phyloP scores from a whole-genome alignment of 805 yeast genomes.

The Kodamaea restingae region DNA sequence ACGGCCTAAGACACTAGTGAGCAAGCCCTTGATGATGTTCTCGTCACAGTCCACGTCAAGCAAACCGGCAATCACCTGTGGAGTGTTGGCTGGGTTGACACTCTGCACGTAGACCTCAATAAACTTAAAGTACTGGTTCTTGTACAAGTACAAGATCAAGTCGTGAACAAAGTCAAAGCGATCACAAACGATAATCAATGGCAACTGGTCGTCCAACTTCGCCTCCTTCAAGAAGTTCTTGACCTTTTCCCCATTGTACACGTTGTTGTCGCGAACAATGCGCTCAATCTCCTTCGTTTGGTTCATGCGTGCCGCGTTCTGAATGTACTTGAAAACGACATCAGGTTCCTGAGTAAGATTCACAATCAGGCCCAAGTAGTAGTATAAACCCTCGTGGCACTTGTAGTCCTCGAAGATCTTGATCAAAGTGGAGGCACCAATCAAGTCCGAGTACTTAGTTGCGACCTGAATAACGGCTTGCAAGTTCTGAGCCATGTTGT shows the following conservation, averaged over 20 bases:
- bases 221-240: constrained; percentile 96
- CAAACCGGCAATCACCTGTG: constrained; percentile 94
- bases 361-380: constrained; percentile 88
- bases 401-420: constrained; percentile 91
- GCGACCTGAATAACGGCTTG: constrained; percentile 96
- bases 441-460: constrained; percentile 89
- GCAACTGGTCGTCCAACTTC: constrained; percentile 89
- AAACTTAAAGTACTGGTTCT: constrained; percentile 91
- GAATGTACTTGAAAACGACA: constrained; percentile 93
- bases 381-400: constrained; percentile 89
- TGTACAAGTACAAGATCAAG: constrained; percentile 86
- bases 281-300: constrained; percentile 95
- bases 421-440: constrained; percentile 81
- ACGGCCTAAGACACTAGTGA: constrained; percentile 85
- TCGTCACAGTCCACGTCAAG: constrained; percentile 98
- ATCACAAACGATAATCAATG: constrained; percentile 94
- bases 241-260: constrained; percentile 94
- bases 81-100: constrained; percentile 92
- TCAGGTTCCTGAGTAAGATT: constrained; percentile 91
- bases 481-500: constrained; percentile 76
- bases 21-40: constrained; percentile 69
- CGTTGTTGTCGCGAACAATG: constrained; percentile 88
- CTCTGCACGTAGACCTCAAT: constrained; percentile 98
- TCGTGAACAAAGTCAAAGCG: constrained; percentile 89
- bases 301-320: constrained; percentile 85